Percentiles rank a stretch among this genome's conserved stretches.
These are phyloP conservation scores for Cucurbitaria berberidis DNA, from an alignment of 2,329 filamentous ascomycete genomes.

Conservation along the genomic window DNA sequence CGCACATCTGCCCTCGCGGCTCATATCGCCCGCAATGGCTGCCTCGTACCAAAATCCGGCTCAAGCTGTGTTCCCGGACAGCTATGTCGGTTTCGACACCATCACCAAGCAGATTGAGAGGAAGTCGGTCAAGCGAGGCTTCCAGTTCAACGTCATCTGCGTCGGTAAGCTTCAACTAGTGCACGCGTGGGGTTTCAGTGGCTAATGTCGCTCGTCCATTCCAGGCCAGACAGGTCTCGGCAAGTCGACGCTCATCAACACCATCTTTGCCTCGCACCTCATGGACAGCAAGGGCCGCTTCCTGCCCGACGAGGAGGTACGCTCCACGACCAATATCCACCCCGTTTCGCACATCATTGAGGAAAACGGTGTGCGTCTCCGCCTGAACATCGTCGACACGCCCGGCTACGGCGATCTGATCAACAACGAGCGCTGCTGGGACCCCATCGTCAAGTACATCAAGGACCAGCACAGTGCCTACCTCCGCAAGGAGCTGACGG, in stretches of 20 bases:
- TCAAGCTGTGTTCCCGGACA: slow-evolving; percentile 79
- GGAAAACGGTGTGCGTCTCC: slow-evolving; percentile 96
- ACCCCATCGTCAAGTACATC: slow-evolving; percentile 99
- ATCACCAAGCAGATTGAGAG: slow-evolving; percentile 99
- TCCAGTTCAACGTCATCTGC: slow-evolving; percentile 99
- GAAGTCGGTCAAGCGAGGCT: slow-evolving; percentile 99
- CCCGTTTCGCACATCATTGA: slow-evolving; percentile 98
- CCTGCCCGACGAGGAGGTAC: slow-evolving; percentile 88
- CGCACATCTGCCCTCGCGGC: slow-evolving; percentile 29
- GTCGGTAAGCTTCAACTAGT: slow-evolving; percentile 74
- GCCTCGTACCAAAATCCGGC: slow-evolving; percentile 68
- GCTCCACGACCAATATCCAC: slow-evolving; percentile 97
- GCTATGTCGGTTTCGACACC: slow-evolving; percentile 99
- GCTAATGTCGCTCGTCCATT: slow-evolving; percentile 10
- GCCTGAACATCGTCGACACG: slow-evolving; percentile 98
- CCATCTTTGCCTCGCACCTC: slow-evolving; percentile 98
- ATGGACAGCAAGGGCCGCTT: slow-evolving; percentile 98
- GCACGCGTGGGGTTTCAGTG: background rate
- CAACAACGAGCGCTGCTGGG: slow-evolving; percentile 99
- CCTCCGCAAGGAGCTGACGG: slow-evolving; percentile 98
- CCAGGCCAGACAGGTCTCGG: slow-evolving; percentile 96
- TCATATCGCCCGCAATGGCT: slow-evolving; percentile 60
- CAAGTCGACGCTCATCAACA: slow-evolving; percentile 99
- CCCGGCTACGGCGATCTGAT: slow-evolving; percentile 98
- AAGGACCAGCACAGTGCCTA: slow-evolving; percentile 99